Evolutionary conservation across 2,329 filamentous ascomycete genomes (phyloP), one percentile per base, ranked within the genome.

Genomic region (Exophiala xenobiotica): DNA sequence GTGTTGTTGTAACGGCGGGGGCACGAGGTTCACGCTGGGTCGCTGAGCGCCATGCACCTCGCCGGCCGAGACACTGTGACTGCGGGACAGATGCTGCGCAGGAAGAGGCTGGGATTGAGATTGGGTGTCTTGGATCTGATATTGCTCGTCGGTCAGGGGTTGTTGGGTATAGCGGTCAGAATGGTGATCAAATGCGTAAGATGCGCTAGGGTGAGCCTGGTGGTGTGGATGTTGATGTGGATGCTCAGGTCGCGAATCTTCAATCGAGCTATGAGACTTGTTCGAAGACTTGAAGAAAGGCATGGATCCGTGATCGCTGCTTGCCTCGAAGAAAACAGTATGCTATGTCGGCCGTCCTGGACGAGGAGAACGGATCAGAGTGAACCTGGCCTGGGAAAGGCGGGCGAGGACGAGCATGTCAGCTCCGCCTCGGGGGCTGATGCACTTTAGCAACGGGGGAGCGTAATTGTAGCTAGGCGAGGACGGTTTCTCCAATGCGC

Each of bases 211-310:
- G 41, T 47, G 42, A 37, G 41, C 35, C 40, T 46, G 47, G 11
- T 51, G 41, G 24, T 27, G 40, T 23, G 49, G 46, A 11, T 42
- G 27, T 12, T 42, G 45, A 38, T 22, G 40, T 37, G 42, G 46
- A 46, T 53, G 53, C 41, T 51, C 23, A 50, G 53, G 19, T 37
- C 45, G 45, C 50, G 33, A 29, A 45, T 54, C 48, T 53, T 61
- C 56, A 31, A 63, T 53, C 41, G 61, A 63, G 48, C 56, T 58
- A 56, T 62, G 59, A 56, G 59, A 62, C 58, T 63, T 63, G 56
- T 63, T 55, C 18, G 41, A 51, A 38, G 41, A 53, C 44, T 58
- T 60, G 56, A 63, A 62, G 26, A 62, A 52, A 49, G 53, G 57
- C 59, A 61, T 61, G 57, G 60, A 53, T 38, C 44, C 43, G 35